A percentile compares a stretch with the other conserved stretches of the same genome.
Evolutionary conservation across 805 yeast species (phyloP).

Genomic region (Saccharomycopsis oosterbeekiorum): DNA sequence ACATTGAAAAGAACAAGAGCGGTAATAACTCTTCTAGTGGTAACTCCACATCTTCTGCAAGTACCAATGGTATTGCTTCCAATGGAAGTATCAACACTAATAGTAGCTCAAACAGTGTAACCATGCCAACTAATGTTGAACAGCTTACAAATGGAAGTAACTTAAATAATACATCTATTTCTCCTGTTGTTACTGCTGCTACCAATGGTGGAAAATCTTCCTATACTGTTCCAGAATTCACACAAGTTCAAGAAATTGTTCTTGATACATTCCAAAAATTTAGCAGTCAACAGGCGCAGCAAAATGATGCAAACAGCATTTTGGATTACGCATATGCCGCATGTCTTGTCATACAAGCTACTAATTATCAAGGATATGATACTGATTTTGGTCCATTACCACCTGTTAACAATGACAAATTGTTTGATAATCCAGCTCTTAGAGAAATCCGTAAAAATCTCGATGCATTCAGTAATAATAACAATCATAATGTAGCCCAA

Average conservation of each 20-base stretch:
- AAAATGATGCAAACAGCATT: not conserved
- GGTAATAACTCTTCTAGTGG: not conserved
- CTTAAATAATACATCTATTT: not conserved
- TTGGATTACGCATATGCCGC: not conserved
- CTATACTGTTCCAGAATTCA: not conserved
- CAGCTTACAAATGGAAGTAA: not conserved
- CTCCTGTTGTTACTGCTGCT: not conserved
- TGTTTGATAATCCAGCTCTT: slow-evolving; percentile 79
- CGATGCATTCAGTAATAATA: slow-evolving; percentile 36
- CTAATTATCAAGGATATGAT: slow-evolving; percentile 37
- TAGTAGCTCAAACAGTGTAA: not conserved
- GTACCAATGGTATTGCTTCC: not conserved
- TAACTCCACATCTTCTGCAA: not conserved
- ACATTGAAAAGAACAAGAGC: not conserved
- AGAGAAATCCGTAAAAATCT: slow-evolving; percentile 76
- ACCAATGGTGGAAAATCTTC: not conserved
- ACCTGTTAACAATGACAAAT: slow-evolving; percentile 55
- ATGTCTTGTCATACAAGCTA: slow-evolving; percentile 29
- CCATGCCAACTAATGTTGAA: not conserved
- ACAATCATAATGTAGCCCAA: slow-evolving; percentile 24
- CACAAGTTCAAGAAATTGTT: not conserved
- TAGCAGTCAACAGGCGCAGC: not conserved
- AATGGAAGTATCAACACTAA: not conserved
- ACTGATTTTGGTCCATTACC: slow-evolving; percentile 67
- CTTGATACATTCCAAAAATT: not conserved